Base-by-base conservation (phyloP, 1,284 basidiomycete genomes). In the Exobasidium rhododendri region DNA sequence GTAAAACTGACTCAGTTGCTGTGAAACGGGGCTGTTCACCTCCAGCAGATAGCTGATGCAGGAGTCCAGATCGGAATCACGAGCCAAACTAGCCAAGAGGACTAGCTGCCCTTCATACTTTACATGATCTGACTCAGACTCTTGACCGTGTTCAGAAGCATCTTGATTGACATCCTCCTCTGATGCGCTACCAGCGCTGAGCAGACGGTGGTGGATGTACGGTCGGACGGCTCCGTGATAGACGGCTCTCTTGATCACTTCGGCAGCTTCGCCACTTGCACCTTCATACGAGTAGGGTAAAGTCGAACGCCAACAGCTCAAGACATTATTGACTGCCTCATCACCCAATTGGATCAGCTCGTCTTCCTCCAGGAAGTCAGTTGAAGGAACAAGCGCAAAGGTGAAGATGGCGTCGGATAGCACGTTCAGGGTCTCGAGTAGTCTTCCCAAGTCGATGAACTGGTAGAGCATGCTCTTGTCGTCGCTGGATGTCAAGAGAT, bases 71-170 rank as follows among this genome's bases (percentile, higher is more conserved):
- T 62, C 69, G 14, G 57, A 20, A 35, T 26, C 61, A 4, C 75
- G 63, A 4, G 70, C 76, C 1, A 75, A 62, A 24, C 59, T 61
- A 52, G 75, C 70, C n/a, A 75, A 66, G 26, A 63, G 65, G 49
- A 68, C 67, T 32, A 77, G 65, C 53, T 76, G 70, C 14, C 75
- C 74, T 14, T 68, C 71, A 46, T 73, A 77, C 45, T 66, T 26
- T 17, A 75, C 73, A 2, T 65, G 67, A 57, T 78, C 76, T 52
- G 69, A 66, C 30, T 62, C 58, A 4, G 64, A 24, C 47, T 62
- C 68, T 24, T 70, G 69, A 44, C 68, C 71, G 22, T 67, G 53
- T 59, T 74, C 72, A 4, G 68, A 68, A 46, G 62, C 49, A 54
- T 71, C 68, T 26, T 62, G 57, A 30, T 60, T 61, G 55, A 64